Evolutionary conservation across 371 early-diverging fungal species (phyloP).

Genomic region (Mucor indicus): DNA sequence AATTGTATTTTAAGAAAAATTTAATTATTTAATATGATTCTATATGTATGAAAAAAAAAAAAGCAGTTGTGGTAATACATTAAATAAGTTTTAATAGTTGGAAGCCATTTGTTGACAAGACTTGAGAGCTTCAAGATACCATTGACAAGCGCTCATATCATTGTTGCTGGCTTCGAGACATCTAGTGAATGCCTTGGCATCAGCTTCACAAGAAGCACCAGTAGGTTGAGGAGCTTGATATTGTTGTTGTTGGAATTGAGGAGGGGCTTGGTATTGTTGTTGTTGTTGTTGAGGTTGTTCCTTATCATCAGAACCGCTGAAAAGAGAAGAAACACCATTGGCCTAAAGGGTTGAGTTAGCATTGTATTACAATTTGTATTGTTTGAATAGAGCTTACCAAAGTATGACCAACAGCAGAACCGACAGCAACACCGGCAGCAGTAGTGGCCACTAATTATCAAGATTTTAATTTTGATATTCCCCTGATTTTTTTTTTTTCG

Average conservation of each 20-base stretch:
- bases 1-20: no score
- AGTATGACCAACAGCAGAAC: slow-evolving; percentile 76
- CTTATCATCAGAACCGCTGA: slow-evolving; percentile 56
- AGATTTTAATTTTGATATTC: neutral
- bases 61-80: no score
- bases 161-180: slow-evolving; percentile 82
- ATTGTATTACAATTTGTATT: neutral
- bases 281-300: slow-evolving; percentile 33
- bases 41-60: no score
- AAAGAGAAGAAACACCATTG: slow-evolving; percentile 69
- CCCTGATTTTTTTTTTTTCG: neutral
- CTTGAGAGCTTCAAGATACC: slow-evolving; percentile 86
- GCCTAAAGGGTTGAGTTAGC: slow-evolving; percentile 40
- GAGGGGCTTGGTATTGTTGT: slow-evolving; percentile 34
- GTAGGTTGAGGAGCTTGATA: slow-evolving; percentile 31
- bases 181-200: slow-evolving; percentile 80
- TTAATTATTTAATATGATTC: no score
- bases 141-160: slow-evolving; percentile 79
- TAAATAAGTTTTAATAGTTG: no score
- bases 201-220: slow-evolving; percentile 68
- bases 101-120: slow-evolving; percentile 74
- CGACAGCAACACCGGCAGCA: slow-evolving; percentile 93
- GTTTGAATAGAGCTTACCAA: slow-evolving; percentile 47
- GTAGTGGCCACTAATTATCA: slow-evolving; percentile 70
- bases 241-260: slow-evolving; percentile 30